Evolutionary conservation across 352 stramenopile species (phyloP), one percentile per base, ranked within the genome.

Genomic region (Globisporangium perplexum): DNA sequence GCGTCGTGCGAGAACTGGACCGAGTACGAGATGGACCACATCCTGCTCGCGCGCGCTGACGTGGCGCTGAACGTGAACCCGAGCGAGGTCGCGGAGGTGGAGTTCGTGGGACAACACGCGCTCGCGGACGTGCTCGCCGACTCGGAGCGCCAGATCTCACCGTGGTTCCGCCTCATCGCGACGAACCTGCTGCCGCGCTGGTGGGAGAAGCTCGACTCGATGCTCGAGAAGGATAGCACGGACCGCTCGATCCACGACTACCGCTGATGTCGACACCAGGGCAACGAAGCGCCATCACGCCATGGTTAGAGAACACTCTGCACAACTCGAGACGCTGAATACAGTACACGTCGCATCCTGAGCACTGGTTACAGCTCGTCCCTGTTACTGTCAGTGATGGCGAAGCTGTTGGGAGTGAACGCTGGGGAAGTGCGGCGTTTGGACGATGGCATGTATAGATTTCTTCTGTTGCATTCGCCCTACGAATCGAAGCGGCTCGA

Each of bases 21-120:
- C 57, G 97, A 99, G 69, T 98, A 99, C 65, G 97, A 99, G 66
- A 97, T 99, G 68, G 97, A 99, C 63, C 98, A 99, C 69, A 96
- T 99, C 36, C 73, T 99, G 7, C 92, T 99, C 42, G 85, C 90
- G 7, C 90, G 90, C 36, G 71, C 66, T 0, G 76, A 86, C 12
- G 69, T 98, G 11, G 64, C 68, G 22, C 55, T 98, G 30, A 65
- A 92, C 18, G 71, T 96, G 15, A 97, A 99, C 66, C 67, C 80
- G 30, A 97, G 98, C 38, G 96, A 99, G 67, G 96, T 98, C 22
- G 73, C 74, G 22, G 80, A 86, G 35, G 68, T 91, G 7, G 90
- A 97, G 58, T 98, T 93, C 68, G 77, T 99, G 46, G 70, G 74
- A 31, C 70, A 69, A 45, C 58, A 90, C 24, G 59, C 75, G 7